Percentiles rank a stretch among this genome's conserved stretches.
phyloP scores from a whole-genome alignment of 1,284 basidiomycete species.

The Microbotryum lychnidis-dioicae region DNA sequence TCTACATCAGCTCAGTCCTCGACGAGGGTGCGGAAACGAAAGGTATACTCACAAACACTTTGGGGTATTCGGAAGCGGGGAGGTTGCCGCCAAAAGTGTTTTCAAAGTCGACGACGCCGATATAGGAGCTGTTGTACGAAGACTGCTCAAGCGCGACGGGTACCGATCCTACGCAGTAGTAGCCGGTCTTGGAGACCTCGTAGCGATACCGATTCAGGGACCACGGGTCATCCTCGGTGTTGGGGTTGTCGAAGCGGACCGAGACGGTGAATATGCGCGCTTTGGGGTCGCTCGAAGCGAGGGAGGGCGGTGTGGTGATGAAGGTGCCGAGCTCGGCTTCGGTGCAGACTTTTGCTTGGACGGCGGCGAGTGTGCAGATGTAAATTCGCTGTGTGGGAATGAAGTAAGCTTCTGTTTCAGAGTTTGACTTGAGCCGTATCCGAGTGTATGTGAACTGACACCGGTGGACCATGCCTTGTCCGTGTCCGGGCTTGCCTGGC shows the following conservation, averaged over 20 bases:
- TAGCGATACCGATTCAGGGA: conserved; percentile 45
- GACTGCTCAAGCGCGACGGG: conserved; percentile 25
- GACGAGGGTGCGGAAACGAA: not conserved
- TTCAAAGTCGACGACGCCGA: conserved; percentile 71
- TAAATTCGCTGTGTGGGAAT: conserved; percentile 68
- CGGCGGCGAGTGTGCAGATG: conserved; percentile 72
- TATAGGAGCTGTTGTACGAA: conserved; percentile 47
- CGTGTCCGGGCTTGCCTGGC: conserved; percentile 5
- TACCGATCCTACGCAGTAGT: conserved; percentile 80
- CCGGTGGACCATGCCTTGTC: conserved; percentile 38
- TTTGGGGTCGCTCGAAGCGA: conserved; percentile 54
- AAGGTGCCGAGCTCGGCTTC: conserved; percentile 66
- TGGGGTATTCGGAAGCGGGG: conserved; percentile 92
- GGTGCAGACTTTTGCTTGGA: conserved; percentile 62
- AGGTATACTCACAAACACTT: conserved; percentile 66
- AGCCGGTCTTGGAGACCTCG: conserved; percentile 75
- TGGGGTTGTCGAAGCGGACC: conserved; percentile 38
- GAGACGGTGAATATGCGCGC: conserved; percentile 47
- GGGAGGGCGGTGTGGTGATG: conserved; percentile 55
- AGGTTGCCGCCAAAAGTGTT: conserved; percentile 85
- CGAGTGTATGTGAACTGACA: conserved; percentile 32
- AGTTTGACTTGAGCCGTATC: conserved; percentile 4
- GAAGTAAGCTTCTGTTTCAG: too few species aligned
- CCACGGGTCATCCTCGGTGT: conserved; percentile 26
- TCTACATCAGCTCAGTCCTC: not conserved